Conservation (phyloP, 106 monocot genomes). For the Apostasia ramifera region DNA sequence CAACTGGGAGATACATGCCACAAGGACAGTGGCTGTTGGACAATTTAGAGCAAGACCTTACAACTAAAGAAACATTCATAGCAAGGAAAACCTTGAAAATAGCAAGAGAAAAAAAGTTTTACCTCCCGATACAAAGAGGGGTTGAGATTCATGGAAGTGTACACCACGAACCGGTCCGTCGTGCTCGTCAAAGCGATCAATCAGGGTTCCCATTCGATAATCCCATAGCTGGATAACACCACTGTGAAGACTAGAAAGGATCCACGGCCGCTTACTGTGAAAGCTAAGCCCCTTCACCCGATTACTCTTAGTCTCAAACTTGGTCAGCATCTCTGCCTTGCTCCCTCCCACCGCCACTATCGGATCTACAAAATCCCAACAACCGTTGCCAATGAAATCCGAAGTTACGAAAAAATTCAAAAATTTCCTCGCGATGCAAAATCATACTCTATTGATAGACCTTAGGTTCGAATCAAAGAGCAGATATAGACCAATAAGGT, state of each 20-base stretch:
- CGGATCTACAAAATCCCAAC: conserved; percentile 3
- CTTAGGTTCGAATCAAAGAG: no score
- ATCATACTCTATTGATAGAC: no score
- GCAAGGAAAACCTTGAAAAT: not conserved
- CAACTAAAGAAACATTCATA: not conserved
- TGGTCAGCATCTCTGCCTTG: conserved; percentile 41
- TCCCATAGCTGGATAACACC: conserved; percentile 73
- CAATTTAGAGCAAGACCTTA: not conserved
- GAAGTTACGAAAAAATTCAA: no score
- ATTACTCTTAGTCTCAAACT: conserved; percentile 67
- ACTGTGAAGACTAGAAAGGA: conserved; percentile 57
- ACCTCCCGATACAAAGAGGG: conserved; percentile 81
- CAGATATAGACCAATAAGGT: no score
- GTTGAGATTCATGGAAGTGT: conserved; percentile 55
- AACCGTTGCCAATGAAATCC: no score
- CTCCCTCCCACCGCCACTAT: not conserved
- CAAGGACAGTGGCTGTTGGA: no score
- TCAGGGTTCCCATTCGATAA: conserved; percentile 66
- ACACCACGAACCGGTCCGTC: conserved; percentile 61
- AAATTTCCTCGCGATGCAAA: no score
- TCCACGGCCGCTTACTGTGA: conserved; percentile 65
- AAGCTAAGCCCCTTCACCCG: conserved; percentile 64
- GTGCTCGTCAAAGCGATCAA: conserved; percentile 74
- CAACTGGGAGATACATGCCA: no score
- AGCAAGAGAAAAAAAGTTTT: not conserved